phyloP scores from a whole-genome alignment of 164 flowering plant genomes.

The Stephania cephalantha region DNA sequence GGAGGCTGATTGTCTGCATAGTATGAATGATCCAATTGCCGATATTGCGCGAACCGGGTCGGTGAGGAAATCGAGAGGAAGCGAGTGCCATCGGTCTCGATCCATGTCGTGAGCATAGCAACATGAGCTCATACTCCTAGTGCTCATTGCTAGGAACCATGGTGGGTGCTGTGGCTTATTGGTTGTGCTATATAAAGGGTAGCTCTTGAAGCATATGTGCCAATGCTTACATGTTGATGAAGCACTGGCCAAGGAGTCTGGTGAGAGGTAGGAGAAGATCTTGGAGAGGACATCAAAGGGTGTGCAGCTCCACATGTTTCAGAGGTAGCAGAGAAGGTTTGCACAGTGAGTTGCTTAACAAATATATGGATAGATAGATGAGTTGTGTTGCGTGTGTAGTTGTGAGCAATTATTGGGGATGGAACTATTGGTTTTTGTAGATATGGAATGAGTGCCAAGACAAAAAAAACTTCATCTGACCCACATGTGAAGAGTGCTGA shows the following conservation, averaged over 20 bases:
- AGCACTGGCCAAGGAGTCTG: constrained; percentile 57
- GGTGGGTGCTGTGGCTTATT: constrained; percentile 12
- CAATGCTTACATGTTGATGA: constrained; percentile 41
- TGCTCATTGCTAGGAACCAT: constrained; percentile 53
- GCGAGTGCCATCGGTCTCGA: constrained; percentile 30
- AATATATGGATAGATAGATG: no score
- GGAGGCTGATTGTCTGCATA: constrained; percentile 15
- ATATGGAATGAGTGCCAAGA: background rate
- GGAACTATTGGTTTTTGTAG: constrained; percentile 4
- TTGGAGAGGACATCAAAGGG: constrained; percentile 49
- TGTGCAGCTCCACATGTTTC: constrained; percentile 52
- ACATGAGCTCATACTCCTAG: constrained; percentile 17
- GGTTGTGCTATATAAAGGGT: constrained; percentile 1
- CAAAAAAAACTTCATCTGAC: background rate
- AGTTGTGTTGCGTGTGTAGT: background rate
- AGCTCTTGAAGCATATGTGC: constrained; percentile 29
- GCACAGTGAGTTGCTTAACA: background rate
- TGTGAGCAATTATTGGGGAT: constrained; percentile 12
- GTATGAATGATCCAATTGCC: constrained; percentile 33
- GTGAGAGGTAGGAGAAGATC: constrained; percentile 59
- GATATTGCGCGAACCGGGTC: constrained; percentile 36
- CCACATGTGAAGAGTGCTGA: constrained; percentile 13
- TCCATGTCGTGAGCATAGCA: constrained; percentile 41
- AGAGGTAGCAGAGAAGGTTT: constrained; percentile 6
- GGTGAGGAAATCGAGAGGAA: constrained; percentile 33